These are phyloP conservation scores for Collybia mongolica DNA, from an alignment of 768 basidiomycete species.

Conservation along the genomic window DNA sequence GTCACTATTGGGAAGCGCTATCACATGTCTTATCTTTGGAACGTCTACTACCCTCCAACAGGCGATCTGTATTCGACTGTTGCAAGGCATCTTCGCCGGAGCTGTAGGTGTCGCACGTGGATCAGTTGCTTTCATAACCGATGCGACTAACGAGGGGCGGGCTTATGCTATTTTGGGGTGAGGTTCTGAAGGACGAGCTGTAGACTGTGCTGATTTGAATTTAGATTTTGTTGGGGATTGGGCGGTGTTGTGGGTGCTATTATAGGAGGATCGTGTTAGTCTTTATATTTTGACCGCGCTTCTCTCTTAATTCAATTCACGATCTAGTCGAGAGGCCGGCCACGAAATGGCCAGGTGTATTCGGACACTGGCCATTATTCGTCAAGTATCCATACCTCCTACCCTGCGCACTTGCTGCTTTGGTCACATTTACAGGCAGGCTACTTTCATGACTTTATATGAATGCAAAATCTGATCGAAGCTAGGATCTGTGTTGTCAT, in stretches of 20 bases:
- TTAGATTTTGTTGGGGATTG: slow-evolving; percentile 92
- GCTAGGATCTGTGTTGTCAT: slow-evolving; percentile 79
- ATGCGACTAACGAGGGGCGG: slow-evolving; percentile 88
- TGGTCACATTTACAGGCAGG: slow-evolving; percentile 71
- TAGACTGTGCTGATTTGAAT: slow-evolving; percentile 2
- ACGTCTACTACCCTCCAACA: slow-evolving; percentile 73
- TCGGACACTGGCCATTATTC: slow-evolving; percentile 66
- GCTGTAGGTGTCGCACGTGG: slow-evolving; percentile 95
- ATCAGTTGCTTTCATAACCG: slow-evolving; percentile 83
- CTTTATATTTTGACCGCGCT: background rate
- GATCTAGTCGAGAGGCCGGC: slow-evolving; percentile 77
- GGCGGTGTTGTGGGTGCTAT: slow-evolving; percentile 92
- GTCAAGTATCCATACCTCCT: slow-evolving; percentile 86
- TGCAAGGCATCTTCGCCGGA: slow-evolving; percentile 91
- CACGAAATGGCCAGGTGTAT: slow-evolving; percentile 80
- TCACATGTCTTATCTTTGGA: slow-evolving; percentile 77
- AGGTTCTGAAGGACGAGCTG: slow-evolving; percentile 8
- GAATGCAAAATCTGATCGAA: slow-evolving; percentile 2
- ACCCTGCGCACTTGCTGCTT: slow-evolving; percentile 77
- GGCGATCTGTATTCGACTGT: slow-evolving; percentile 81
- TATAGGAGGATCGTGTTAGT: slow-evolving; percentile 79
- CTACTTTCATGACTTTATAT: slow-evolving; percentile 4
- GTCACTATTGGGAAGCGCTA: slow-evolving; percentile 81
- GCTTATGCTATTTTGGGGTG: slow-evolving; percentile 93
- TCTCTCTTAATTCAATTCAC: slow-evolving; percentile 11